These are phyloP conservation scores for Beauveria scarabaeidicola DNA, from an alignment of 2,329 filamentous ascomycete species.

Conservation along the genomic window DNA sequence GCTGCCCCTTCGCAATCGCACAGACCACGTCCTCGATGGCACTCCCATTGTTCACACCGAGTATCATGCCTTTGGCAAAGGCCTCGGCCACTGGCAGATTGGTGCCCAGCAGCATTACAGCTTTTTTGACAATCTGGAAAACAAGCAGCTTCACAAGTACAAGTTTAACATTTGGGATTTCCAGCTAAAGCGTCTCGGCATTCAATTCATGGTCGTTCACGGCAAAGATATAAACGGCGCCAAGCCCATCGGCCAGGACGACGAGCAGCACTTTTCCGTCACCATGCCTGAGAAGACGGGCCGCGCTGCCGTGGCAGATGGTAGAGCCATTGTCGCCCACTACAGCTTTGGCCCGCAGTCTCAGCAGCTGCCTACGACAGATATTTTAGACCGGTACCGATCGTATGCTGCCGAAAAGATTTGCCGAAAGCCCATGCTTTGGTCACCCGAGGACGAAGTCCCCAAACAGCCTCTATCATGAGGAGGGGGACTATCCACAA, in stretches of 20 bases:
- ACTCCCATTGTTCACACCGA: constrained; percentile 40
- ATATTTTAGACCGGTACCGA: constrained; percentile 44
- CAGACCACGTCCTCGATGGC: constrained; percentile 30
- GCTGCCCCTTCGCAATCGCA: constrained; percentile 31
- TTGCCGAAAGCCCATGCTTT: constrained; percentile 29
- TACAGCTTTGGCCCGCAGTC: constrained; percentile 38
- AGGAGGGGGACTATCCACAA: neutral
- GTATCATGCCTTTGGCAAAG: constrained; percentile 37
- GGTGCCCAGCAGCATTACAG: constrained; percentile 40
- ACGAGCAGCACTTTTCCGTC: constrained; percentile 37
- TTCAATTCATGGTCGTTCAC: constrained; percentile 46
- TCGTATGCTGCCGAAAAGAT: constrained; percentile 44
- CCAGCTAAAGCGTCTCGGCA: constrained; percentile 40
- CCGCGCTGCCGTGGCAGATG: constrained; percentile 40
- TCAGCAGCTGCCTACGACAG: constrained; percentile 37
- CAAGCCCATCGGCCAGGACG: constrained; percentile 35
- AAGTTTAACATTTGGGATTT: constrained; percentile 42
- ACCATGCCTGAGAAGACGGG: constrained; percentile 30
- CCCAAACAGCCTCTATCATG: neutral
- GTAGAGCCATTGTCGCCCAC: constrained; percentile 43
- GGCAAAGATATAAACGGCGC: constrained; percentile 42
- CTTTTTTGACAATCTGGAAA: constrained; percentile 42
- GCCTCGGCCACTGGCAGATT: constrained; percentile 41
- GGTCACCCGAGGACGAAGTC: constrained; percentile 16
- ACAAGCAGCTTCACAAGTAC: constrained; percentile 35